Conservation (phyloP, 139 green algal species). For the Chlamydomonas sp. region DNA sequence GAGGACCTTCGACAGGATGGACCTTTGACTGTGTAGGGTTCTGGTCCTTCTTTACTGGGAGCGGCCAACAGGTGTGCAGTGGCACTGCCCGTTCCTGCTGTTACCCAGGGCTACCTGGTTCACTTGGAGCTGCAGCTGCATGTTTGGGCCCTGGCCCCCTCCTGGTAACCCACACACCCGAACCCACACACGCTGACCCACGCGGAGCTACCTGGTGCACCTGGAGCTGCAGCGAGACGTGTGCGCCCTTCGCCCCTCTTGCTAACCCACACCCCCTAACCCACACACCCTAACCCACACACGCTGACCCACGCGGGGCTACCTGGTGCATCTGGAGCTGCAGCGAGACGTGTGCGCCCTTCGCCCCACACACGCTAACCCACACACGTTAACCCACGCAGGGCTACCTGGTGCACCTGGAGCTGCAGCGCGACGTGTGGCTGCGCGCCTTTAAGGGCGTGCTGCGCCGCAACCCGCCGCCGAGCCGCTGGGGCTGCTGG, state of each 20-base stretch:
- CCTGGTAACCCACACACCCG: too few species aligned
- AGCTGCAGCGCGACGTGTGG: slow-evolving; percentile 89
- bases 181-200: too few species aligned
- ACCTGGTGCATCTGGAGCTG: not conserved
- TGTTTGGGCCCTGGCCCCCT: slow-evolving; percentile 65
- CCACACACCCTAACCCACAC: too few species aligned
- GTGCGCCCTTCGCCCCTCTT: too few species aligned
- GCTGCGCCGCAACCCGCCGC: slow-evolving; percentile 26
- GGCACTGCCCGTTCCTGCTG: too few species aligned
- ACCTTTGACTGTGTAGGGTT: not conserved
- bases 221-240: not conserved
- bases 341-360: not conserved
- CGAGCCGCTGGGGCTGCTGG: slow-evolving; percentile 63
- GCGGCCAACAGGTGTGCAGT: too few species aligned
- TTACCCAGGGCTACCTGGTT: slow-evolving; percentile 52
- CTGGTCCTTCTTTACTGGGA: too few species aligned
- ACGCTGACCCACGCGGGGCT: too few species aligned
- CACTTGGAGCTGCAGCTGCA: slow-evolving; percentile 83
- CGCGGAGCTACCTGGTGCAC: not conserved
- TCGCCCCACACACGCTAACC: not conserved
- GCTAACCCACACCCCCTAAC: too few species aligned
- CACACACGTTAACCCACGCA: slow-evolving; percentile 20
- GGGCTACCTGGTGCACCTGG: slow-evolving; percentile 87
- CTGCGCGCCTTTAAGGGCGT: slow-evolving; percentile 45
- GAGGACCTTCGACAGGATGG: too few species aligned